Evolutionary conservation across 208 protist species (phyloP), one percentile per base, ranked within the genome.

Genomic region (Leishmania tropica): DNA sequence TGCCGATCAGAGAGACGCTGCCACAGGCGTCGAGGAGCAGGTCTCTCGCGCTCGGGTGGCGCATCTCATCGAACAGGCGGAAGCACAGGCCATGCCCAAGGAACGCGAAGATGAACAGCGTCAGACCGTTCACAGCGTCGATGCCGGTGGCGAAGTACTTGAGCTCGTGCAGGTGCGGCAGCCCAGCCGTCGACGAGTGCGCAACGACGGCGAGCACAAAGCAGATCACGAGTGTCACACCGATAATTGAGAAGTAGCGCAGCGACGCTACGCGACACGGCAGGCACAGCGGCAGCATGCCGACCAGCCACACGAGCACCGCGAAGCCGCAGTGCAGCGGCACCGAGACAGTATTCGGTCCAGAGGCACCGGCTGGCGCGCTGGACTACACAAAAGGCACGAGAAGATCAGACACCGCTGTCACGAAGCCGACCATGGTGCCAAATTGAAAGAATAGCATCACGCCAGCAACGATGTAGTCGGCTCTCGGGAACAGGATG

Each of bases 191-290:
- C 40, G 74, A 70, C 24, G 90, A 87, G 85, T 92, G 85, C 37
- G 80, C 83, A 24, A 96, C 82, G 5, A 94, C 83, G 28, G 83
- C 87, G 80, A 94, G 70, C 45, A 95, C 89, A 70, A 97, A 94
- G 75, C 82, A 91, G 31, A 89, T 62, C 58, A 95, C 88, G 73
- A 88, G 89, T 28, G 87, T 67, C 21, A 95, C 89, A 35, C 89
- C 94, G 31, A 97, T 71, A 73, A 90, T 83, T n/a, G 90, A 93
- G 81, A 90, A 86, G 79, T 90, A 95, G 24, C 90, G 91, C 56
- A 96, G 83, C 13, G 91, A 94, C 3, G 93, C 85, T n/a, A 96
- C 83, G 48, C 83, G 78, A 54, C 91, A 89, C n/a, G 89, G 90
- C 3, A 94, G 54, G 56, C 83, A 89, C 31, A 94, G 73, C 2